Evolutionary conservation across 2,329 filamentous ascomycete genomes (phyloP).

Genomic region (Dichotomopilus funicola): DNA sequence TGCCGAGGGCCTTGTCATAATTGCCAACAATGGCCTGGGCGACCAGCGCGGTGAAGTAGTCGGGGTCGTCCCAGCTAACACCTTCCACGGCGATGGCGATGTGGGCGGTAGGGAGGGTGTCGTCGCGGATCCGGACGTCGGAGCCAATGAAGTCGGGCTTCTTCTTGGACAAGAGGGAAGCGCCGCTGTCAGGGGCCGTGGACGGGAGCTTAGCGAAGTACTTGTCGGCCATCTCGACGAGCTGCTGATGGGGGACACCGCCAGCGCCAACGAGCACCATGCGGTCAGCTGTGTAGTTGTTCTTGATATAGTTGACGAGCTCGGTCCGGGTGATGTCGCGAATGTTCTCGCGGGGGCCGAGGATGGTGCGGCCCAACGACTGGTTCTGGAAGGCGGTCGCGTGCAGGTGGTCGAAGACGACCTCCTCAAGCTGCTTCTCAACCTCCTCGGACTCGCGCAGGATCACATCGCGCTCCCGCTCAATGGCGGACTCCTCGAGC

Average conservation of each 20-base stretch:
- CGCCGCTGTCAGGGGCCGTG: slow-evolving; percentile 66
- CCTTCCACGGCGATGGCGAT: slow-evolving; percentile 98
- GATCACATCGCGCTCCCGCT: slow-evolving; percentile 98
- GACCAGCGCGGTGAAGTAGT: slow-evolving; percentile 97
- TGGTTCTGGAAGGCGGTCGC: slow-evolving; percentile 96
- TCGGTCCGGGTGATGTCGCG: slow-evolving; percentile 89
- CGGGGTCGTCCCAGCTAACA: slow-evolving; percentile 98
- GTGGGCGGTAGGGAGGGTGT: slow-evolving; percentile 92
- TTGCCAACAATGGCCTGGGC: slow-evolving; percentile 98
- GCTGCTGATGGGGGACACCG: slow-evolving; percentile 86
- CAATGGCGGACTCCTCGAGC: slow-evolving; percentile 85
- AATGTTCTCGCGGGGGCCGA: slow-evolving; percentile 97
- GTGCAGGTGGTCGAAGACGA: slow-evolving; percentile 98
- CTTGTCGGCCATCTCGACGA: slow-evolving; percentile 94
- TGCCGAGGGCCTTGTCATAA: slow-evolving; percentile 99
- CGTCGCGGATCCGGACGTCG: slow-evolving; percentile 90
- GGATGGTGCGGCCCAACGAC: slow-evolving; percentile 92
- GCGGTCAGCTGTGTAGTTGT: slow-evolving; percentile 98
- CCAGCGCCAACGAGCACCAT: slow-evolving; percentile 98
- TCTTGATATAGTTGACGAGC: slow-evolving; percentile 94
- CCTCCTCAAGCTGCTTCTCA: slow-evolving; percentile 99
- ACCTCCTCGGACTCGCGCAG: slow-evolving; percentile 98
- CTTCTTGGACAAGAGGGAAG: slow-evolving; percentile 72
- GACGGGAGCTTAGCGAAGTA: slow-evolving; percentile 78
- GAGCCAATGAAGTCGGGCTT: slow-evolving; percentile 95